Conservation (phyloP, 176 grass and related monocot species). For the Bothriochloa decipiens region DNA sequence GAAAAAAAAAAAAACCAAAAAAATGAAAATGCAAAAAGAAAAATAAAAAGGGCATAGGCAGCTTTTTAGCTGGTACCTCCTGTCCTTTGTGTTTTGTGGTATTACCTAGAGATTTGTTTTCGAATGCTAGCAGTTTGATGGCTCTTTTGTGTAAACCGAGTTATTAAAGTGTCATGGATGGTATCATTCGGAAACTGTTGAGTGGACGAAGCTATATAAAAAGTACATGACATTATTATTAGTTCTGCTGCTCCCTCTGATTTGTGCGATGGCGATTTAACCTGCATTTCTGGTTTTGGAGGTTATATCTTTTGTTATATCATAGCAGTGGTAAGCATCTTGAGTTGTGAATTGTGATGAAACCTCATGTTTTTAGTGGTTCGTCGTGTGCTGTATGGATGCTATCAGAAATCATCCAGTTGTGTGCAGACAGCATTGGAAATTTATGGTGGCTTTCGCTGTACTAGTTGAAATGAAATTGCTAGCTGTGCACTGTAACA, state of each 20-base stretch:
- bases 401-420: not conserved
- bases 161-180: constrained; percentile 18
- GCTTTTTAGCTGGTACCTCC: constrained; percentile 7
- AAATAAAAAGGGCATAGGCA: constrained; percentile 18
- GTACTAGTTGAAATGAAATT: not conserved
- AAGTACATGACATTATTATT: constrained; percentile 30
- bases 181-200: not conserved
- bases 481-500: not conserved
- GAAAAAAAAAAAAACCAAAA: not conserved
- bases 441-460: not conserved
- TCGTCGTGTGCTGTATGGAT: not conserved
- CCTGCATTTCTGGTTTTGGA: not conserved
- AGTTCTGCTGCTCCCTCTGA: not conserved
- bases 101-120: not conserved
- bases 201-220: constrained; percentile 23
- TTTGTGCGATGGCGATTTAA: not conserved
- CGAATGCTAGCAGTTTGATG: constrained; percentile 24
- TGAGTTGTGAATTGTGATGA: not conserved
- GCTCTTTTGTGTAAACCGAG: constrained; percentile 16
- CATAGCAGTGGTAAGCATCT: not conserved
- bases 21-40: not conserved
- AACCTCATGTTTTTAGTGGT: not conserved
- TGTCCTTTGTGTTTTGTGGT: constrained; percentile 23
- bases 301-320: not conserved
- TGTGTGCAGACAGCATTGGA: not conserved